Conservation (phyloP, 331 rosid genomes). For the Acacia pycnantha region DNA sequence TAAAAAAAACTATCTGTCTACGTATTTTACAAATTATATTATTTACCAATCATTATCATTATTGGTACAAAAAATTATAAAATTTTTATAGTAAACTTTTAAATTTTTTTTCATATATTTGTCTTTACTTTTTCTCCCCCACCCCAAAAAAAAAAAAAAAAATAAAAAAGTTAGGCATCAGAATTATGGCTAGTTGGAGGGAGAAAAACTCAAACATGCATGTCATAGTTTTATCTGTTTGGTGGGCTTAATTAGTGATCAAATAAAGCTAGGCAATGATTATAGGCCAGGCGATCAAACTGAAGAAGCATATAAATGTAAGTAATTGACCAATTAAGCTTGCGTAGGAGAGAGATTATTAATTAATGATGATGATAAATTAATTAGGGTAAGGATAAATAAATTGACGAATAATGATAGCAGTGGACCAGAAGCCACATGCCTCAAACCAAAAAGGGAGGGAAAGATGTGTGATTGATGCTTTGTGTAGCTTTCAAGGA, state of each 20-base stretch:
- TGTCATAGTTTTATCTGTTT: neutral
- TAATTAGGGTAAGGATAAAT: neutral
- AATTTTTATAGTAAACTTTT: neutral
- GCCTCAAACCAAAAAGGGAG: slow-evolving; percentile 26
- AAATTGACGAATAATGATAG: slow-evolving; percentile 14
- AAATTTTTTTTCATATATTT: neutral
- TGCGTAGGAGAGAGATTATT: neutral
- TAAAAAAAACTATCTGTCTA: neutral
- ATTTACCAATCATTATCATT: too few species aligned
- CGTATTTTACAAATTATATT: neutral
- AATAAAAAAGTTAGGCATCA: neutral
- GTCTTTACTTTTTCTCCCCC: neutral
- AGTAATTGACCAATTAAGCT: neutral
- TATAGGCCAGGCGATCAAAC: neutral
- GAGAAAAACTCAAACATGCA: neutral
- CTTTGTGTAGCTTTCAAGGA: too few species aligned
- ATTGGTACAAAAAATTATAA: too few species aligned
- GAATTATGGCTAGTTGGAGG: neutral
- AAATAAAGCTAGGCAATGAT: neutral
- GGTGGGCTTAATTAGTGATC: neutral
- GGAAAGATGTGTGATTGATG: too few species aligned
- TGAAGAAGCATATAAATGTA: neutral
- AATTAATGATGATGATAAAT: neutral
- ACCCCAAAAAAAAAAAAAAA: too few species aligned
- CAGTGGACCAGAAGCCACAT: slow-evolving; percentile 49